phyloP scores from a whole-genome alignment of 176 grass and related monocot species.

The Avena sativa region DNA sequence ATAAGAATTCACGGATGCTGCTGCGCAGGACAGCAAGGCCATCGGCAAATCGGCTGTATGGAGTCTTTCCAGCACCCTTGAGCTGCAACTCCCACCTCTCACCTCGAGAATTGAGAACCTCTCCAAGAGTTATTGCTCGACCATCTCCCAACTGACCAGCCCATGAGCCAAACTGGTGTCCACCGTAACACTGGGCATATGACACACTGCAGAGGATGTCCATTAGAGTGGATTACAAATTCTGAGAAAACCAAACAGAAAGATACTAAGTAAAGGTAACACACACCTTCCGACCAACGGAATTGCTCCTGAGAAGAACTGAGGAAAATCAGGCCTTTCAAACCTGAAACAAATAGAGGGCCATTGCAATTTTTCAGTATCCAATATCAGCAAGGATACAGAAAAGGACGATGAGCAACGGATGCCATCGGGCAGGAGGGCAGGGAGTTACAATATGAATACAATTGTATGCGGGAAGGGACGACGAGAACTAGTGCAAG shows the following conservation, averaged over 20 bases:
- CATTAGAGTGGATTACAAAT: not conserved
- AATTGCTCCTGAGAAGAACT: conserved; percentile 82
- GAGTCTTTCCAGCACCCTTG: conserved; percentile 92
- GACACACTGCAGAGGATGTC: conserved; percentile 56
- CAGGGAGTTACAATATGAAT: not conserved
- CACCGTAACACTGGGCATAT: conserved; percentile 96
- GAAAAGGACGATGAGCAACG: not conserved
- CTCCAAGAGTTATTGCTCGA: conserved; percentile 88
- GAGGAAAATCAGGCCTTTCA: conserved; percentile 78
- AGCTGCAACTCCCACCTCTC: conserved; percentile 97
- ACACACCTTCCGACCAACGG: conserved; percentile 83
- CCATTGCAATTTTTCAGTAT: not conserved
- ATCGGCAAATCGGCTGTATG: conserved; percentile 94
- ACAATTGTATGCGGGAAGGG: not conserved
- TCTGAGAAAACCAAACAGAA: not conserved
- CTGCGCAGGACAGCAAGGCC: conserved; percentile 94
- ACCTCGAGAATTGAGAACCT: conserved; percentile 77
- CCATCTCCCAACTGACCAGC: conserved; percentile 96
- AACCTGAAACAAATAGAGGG: conserved; percentile 62
- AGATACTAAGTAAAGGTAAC: conserved; percentile 28
- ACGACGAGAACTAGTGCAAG: not conserved
- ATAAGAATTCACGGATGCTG: conserved; percentile 95
- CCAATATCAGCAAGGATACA: conserved; percentile 12
- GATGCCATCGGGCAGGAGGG: not conserved
- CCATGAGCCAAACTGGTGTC: conserved; percentile 96